Percentiles rank a stretch among this genome's conserved stretches.
Conservation (phyloP, 768 basidiomycete genomes). For the Boletus sensibilis region DNA sequence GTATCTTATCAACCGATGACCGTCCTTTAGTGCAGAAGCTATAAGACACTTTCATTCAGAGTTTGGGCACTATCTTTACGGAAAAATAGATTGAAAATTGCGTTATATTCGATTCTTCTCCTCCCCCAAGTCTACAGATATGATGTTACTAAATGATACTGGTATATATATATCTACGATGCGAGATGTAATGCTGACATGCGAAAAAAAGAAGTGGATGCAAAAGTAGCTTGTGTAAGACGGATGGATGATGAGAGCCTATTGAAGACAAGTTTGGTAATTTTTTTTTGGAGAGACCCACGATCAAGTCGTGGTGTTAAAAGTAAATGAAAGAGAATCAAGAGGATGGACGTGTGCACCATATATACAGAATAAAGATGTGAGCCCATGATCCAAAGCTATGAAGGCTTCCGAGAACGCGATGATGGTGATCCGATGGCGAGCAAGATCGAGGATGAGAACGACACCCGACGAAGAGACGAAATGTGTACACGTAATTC, state of each 20-base stretch:
- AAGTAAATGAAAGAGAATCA: background rate
- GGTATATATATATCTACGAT: conserved; percentile 20
- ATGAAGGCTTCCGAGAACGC: background rate
- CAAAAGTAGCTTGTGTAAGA: background rate
- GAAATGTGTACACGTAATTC: conserved; percentile 34
- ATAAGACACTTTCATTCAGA: no score
- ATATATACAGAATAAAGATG: conserved; percentile 27
- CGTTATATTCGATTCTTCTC: conserved; percentile 18
- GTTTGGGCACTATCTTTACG: no score
- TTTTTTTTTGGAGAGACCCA: background rate
- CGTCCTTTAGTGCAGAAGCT: no score
- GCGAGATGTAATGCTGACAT: conserved; percentile 6
- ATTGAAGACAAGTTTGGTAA: background rate
- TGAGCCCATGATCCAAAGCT: background rate
- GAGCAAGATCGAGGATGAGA: conserved; percentile 8
- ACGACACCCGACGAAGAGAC: conserved; percentile 14
- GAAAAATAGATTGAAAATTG: background rate
- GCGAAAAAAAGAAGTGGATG: conserved; percentile 4
- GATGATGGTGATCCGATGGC: background rate
- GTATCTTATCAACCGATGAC: no score
- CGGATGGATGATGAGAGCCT: background rate
- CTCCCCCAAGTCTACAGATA: conserved; percentile 21
- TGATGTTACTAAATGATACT: conserved; percentile 23
- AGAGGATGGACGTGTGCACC: background rate
- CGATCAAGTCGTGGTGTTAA: background rate